These are phyloP conservation scores for Aleurites moluccanus DNA, from an alignment of 441 rosid genomes.

Conservation along the genomic window DNA sequence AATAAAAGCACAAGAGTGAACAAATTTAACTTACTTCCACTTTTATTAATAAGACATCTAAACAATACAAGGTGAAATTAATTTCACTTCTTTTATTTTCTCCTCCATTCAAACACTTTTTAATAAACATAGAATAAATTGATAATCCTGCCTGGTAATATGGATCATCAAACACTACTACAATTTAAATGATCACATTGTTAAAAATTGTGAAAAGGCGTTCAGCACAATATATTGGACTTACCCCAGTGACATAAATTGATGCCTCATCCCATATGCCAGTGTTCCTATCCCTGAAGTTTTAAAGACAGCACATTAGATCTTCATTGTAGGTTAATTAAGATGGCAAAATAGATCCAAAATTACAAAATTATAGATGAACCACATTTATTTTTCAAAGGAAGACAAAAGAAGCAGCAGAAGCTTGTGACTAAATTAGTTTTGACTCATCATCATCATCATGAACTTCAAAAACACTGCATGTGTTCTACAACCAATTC, in stretches of 20 bases:
- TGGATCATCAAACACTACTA: not conserved
- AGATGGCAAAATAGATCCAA: constrained; percentile 9
- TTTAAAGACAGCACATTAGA: constrained; percentile 7
- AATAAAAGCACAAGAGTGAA: not conserved
- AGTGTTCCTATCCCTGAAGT: constrained; percentile 91
- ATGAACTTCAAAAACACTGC: not conserved
- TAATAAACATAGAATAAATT: not conserved
- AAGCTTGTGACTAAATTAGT: not conserved
- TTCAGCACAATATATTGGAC: constrained; percentile 30
- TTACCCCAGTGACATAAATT: constrained; percentile 81
- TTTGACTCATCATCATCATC: not conserved
- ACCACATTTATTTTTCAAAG: not conserved
- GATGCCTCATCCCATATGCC: constrained; percentile 99
- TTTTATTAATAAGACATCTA: not conserved
- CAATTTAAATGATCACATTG: not conserved
- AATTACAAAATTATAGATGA: not conserved
- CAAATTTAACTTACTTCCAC: not conserved
- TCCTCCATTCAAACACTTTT: not conserved
- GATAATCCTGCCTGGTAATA: not conserved
- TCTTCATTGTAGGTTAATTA: not conserved
- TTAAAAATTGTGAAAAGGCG: constrained; percentile 8
- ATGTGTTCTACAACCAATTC: not conserved
- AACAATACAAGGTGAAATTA: not conserved
- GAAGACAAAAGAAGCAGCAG: not conserved
- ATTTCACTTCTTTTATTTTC: too few species aligned